phyloP scores from a whole-genome alignment of 2,329 filamentous ascomycete genomes.

The Colletotrichum liaoningense region DNA sequence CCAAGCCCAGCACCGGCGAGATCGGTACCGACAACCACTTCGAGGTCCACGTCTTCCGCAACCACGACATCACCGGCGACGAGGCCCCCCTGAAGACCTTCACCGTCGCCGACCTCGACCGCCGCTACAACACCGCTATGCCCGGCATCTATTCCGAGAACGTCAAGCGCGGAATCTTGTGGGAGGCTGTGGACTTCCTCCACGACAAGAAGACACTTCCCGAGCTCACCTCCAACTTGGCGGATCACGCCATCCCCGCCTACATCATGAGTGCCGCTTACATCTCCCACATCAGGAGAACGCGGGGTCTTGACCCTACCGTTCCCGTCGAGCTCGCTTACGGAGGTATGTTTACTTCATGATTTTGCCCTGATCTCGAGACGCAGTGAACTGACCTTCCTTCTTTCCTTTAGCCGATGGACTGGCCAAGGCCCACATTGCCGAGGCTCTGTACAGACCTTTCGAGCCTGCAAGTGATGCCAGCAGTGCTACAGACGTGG shows the following conservation, averaged over 20 bases:
- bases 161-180: slow-evolving; percentile 10
- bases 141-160: slow-evolving; percentile 16
- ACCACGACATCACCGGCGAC: neutral
- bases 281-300: neutral
- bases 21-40: slow-evolving; percentile 15
- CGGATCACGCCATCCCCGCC: neutral
- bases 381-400: neutral
- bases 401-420: neutral
- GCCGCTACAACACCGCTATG: neutral
- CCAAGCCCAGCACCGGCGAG: slow-evolving; percentile 18
- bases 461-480: neutral
- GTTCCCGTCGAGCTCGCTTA: neutral
- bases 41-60: slow-evolving; percentile 2
- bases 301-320: neutral
- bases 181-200: slow-evolving; percentile 11
- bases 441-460: neutral
- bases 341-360: neutral
- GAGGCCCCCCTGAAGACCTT: slow-evolving; percentile 4
- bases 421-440: neutral
- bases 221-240: neutral
- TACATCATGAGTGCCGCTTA: neutral
- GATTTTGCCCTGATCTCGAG: neutral
- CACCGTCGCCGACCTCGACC: slow-evolving; percentile 7
- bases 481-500: neutral
- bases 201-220: neutral